Evolutionary conservation across 2,329 filamentous ascomycete species (phyloP).

Genomic region (Monilinia aucupariae): DNA sequence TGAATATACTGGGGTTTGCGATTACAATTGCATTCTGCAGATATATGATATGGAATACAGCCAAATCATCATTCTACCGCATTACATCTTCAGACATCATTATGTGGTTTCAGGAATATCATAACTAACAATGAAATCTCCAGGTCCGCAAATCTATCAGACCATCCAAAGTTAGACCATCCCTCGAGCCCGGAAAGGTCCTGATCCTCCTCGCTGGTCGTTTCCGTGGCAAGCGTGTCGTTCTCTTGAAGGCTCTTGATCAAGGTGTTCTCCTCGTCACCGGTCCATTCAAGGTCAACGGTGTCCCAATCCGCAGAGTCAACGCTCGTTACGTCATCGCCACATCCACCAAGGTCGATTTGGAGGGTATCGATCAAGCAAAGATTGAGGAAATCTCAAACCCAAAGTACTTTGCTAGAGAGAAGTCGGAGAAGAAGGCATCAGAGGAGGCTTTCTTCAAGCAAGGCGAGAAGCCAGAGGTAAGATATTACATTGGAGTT

Average conservation of each 20-base stretch:
- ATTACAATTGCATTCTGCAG: slow-evolving; percentile 23
- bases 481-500: slow-evolving; percentile 43
- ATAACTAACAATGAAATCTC: slow-evolving; percentile 33
- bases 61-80: background rate
- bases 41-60: background rate
- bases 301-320: slow-evolving; percentile 91
- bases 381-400: slow-evolving; percentile 75
- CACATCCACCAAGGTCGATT: slow-evolving; percentile 78
- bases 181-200: slow-evolving; percentile 89
- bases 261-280: slow-evolving; percentile 98
- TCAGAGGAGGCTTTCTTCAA: slow-evolving; percentile 99
- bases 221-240: slow-evolving; percentile 99
- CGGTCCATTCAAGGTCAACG: slow-evolving; percentile 99
- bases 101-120: background rate
- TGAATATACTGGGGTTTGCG: slow-evolving; percentile 18
- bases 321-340: slow-evolving; percentile 93
- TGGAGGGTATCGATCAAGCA: slow-evolving; percentile 79
- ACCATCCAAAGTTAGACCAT: slow-evolving; percentile 78
- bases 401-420: slow-evolving; percentile 90
- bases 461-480: slow-evolving; percentile 97
- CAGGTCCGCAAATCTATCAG: slow-evolving; percentile 94
- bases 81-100: background rate
- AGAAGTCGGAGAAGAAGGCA: slow-evolving; percentile 93
- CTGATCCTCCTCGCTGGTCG: slow-evolving; percentile 99
- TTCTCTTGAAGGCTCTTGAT: slow-evolving; percentile 95